Percentiles rank a stretch among this genome's conserved stretches.
phyloP scores from a whole-genome alignment of 2,329 filamentous ascomycete genomes.

The Gnomoniopsis smithogilvyi region DNA sequence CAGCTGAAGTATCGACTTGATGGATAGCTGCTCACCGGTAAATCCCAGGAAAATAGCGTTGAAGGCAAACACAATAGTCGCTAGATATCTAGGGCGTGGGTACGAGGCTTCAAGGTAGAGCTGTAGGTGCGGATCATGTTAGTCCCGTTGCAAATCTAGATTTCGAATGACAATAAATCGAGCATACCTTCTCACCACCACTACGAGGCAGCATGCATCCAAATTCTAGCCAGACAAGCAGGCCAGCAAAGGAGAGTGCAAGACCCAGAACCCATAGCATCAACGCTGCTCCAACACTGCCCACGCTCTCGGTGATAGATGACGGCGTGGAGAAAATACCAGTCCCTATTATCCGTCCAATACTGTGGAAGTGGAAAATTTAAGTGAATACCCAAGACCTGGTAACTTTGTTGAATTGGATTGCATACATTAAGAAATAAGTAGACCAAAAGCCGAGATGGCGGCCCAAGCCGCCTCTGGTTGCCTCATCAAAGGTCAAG shows the following conservation, averaged over 20 bases:
- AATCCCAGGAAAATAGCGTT: slow-evolving; percentile 64
- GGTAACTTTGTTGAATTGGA: not conserved
- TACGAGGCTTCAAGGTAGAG: slow-evolving; percentile 69
- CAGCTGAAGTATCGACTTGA: slow-evolving; percentile 68
- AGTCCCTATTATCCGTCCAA: slow-evolving; percentile 52
- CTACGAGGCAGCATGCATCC: slow-evolving; percentile 69
- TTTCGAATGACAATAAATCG: not conserved
- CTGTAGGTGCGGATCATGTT: not conserved
- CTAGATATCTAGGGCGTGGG: slow-evolving; percentile 58
- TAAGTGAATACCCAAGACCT: not conserved
- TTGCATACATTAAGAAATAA: not conserved
- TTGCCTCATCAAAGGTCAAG: not conserved
- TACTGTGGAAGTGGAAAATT: not conserved
- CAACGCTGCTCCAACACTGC: slow-evolving; percentile 62
- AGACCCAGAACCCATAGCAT: slow-evolving; percentile 62
- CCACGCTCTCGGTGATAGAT: slow-evolving; percentile 62
- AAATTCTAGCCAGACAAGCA: slow-evolving; percentile 63
- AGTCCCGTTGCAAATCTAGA: not conserved
- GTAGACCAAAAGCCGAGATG: not conserved
- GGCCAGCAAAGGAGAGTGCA: slow-evolving; percentile 56
- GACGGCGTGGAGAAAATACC: slow-evolving; percentile 72
- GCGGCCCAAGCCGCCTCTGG: not conserved
- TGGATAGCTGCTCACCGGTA: slow-evolving; percentile 36
- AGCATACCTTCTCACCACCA: slow-evolving; percentile 57
- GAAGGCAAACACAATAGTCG: slow-evolving; percentile 60